Evolutionary conservation across 2,329 filamentous ascomycete genomes (phyloP), one percentile per base, ranked within the genome.

Genomic region (Sphaceloma murrayae): DNA sequence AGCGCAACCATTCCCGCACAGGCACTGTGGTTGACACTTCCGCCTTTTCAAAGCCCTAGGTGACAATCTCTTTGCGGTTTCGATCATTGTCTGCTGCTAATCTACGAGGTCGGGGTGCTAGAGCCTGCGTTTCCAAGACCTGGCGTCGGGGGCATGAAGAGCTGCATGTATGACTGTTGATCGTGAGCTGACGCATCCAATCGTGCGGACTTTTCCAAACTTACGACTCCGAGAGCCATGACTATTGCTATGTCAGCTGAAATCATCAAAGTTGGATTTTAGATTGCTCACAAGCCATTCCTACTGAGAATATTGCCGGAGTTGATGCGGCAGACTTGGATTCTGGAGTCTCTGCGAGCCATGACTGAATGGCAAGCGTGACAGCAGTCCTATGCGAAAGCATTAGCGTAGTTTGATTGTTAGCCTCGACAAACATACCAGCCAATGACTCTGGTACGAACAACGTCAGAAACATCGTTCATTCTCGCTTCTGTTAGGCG

Each of bases 341-440:
- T 48, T 81, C 78, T 55, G 78, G 73, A 55, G 79, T 81, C 71
- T 87, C 82, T 51, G 79, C 78, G 36, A 87, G 73, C 82, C 82
- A 89, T 61, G 69, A 78, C 67, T 88, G 80, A 45, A 86, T 62
- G 52, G 81, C 75, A 62, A 85, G 80, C 48, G 86, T 73, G 24
- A 88, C 77, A 30, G 83, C 75, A 8, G 78, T 77, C 82, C 78
- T 82, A 53, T 13, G n/a, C n/a, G 39, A 19, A 27, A 6, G 24
- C 24, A 27, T 27, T 6, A 27, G 24, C n/a, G n/a, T n/a, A 46
- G n/a, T 31, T 29, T 16, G 16, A 16, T 32, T 10, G 16, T 11
- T 21, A 13, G 29, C 11, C 13, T 42, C 18, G 9, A 33, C 38
- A 27, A 11, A 46, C 67, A 48, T 65, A 76, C 74, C 77, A 80